Conservation (phyloP, 331 rosid genomes). For the Arachis monticola region DNA sequence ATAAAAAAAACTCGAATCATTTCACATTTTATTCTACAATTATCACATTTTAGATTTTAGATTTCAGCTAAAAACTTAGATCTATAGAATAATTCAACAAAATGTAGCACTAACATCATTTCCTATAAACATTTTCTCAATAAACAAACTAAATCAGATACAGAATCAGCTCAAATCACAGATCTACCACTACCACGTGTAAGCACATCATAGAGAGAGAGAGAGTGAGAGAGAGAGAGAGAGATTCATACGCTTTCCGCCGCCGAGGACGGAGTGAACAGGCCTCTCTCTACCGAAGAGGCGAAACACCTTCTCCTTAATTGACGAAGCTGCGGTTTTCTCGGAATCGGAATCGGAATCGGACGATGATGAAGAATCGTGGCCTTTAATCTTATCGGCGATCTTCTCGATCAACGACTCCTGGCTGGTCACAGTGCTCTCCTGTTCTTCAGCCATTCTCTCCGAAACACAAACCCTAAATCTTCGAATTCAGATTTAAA, state of each 20-base stretch:
- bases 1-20: not conserved
- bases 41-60: not conserved
- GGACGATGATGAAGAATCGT: conserved; percentile 58
- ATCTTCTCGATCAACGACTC: conserved; percentile 69
- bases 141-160: not conserved
- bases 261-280: conserved; percentile 80
- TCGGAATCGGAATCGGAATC: conserved; percentile 67
- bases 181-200: conserved; percentile 36
- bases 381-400: conserved; percentile 68
- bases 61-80: not conserved
- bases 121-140: not conserved
- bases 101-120: conserved; percentile 9
- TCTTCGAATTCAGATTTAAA: not conserved
- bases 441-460: conserved; percentile 73
- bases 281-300: conserved; percentile 87
- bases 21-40: not conserved
- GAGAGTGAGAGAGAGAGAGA: not conserved
- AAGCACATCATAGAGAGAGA: not conserved
- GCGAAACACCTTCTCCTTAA: conserved; percentile 66
- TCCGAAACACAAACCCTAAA: conserved; percentile 36
- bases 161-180: conserved; percentile 18
- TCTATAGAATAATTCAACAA: not conserved
- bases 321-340: conserved; percentile 45
- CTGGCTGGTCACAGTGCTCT: conserved; percentile 44
- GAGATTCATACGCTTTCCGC: conserved; percentile 80